These are phyloP conservation scores for Coniochaeta prunicola DNA, from an alignment of 2,329 filamentous ascomycete genomes.

Conservation along the genomic window DNA sequence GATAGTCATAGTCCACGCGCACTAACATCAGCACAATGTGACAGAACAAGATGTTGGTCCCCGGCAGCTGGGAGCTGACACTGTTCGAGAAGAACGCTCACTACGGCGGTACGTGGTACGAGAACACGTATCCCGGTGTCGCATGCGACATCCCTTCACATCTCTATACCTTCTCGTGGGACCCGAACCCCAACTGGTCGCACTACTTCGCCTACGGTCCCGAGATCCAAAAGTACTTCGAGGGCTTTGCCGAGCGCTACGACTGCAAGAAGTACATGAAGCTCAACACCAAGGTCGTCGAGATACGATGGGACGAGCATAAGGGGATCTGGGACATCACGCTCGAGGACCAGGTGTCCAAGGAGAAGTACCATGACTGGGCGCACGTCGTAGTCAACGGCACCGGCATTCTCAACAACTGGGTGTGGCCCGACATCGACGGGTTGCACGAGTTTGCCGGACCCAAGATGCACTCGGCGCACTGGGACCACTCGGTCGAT, in stretches of 20 bases:
- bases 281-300: constrained; percentile 33
- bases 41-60: constrained; percentile 16
- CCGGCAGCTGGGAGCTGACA: constrained; percentile 20
- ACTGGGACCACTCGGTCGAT: constrained; percentile 16
- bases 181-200: constrained; percentile 22
- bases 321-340: constrained; percentile 27
- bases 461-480: constrained; percentile 18
- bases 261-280: constrained; percentile 32
- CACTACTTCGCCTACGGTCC: constrained; percentile 17
- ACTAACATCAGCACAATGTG: too few relatives aligned
- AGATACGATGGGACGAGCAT: constrained; percentile 34
- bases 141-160: constrained; percentile 13
- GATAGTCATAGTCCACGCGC: too few relatives aligned
- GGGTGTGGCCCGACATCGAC: constrained; percentile 17
- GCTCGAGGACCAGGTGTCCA: constrained; percentile 16
- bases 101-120: constrained; percentile 19
- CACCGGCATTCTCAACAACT: constrained; percentile 14
- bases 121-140: constrained; percentile 17
- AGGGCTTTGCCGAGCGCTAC: constrained; percentile 22
- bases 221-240: constrained; percentile 19
- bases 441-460: constrained; percentile 25
- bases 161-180: constrained; percentile 15
- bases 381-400: constrained; percentile 11
- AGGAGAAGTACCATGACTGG: constrained; percentile 8
- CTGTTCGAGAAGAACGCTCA: constrained; percentile 25